Base-by-base conservation (phyloP, 306 rosid genomes). In the Hylodesmum podocarpum region DNA sequence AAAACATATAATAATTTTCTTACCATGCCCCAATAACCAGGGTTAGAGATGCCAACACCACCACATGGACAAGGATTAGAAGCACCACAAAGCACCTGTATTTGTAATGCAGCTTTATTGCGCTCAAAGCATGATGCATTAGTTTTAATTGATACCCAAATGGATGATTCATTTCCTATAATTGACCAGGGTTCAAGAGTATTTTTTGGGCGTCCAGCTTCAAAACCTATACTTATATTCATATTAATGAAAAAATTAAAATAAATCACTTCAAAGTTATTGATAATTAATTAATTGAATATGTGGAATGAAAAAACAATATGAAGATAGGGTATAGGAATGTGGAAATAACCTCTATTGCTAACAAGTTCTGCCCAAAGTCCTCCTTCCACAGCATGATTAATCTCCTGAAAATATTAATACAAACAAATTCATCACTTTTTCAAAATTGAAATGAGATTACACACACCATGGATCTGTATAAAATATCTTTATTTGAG, bases 41-140 rank as follows among this genome's bases (percentile, higher is more conserved):
- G 98, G 79, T 93, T 91, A 81, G 87, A 89, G 47, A 93, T 73
- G 41, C 95, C 97, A 80, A 91, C 97, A 3, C 93, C 98, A 15
- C 70, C 90, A 51, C 50, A 6, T 12, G 95, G 97, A 74, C 98
- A 92, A 43, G 21, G 53, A 7, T 1, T 46, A 58, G 73, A 85
- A 73, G 8, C 70, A 33, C 88, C 92, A 80, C 96, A 93, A 40
- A 88, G 82, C 83, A 93, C 97, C 46, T 86, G 89, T 88, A 91
- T 68, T 71, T 79, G 82, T 4, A 91, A 91, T 31, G 98, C 97
- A 59, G 88, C 70, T 84, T 93, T 89, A 59, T 93, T 93, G 31
- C 86, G 91, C 4, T 88, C 89, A 68, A 93, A 93, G 72, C 79
- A 59, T 19, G 98, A 93, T 4, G 87, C n/a, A n/a, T n/a, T 79